phyloP scores from a whole-genome alignment of 805 yeast genomes.

The Jamesozyma rosinii region DNA sequence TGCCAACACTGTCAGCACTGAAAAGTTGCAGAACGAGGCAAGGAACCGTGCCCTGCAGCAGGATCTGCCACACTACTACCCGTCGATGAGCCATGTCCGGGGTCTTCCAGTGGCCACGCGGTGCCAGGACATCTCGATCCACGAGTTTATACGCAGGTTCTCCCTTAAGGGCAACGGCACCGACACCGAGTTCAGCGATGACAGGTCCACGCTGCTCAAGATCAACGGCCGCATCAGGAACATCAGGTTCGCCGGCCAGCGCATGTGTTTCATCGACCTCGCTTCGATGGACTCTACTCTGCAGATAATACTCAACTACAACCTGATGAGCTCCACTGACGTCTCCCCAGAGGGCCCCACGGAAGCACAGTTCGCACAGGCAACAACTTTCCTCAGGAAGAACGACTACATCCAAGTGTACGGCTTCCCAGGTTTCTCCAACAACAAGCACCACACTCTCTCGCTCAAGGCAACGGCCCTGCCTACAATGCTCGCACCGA shows the following conservation, averaged over 20 bases:
- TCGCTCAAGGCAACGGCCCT: constrained; percentile 52
- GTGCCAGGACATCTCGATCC: neutral
- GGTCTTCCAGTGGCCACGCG: neutral
- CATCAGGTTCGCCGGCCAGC: constrained; percentile 27
- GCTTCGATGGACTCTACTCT: constrained; percentile 3
- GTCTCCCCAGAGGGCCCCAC: neutral
- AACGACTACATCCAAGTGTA: constrained; percentile 64
- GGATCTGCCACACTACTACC: neutral
- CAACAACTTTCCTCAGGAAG: constrained; percentile 36
- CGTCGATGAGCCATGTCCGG: neutral
- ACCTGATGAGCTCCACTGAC: too few species aligned
- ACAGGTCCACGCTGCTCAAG: neutral
- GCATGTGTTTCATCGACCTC: constrained; percentile 28
- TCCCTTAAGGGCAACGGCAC: neutral
- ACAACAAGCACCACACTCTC: constrained; percentile 54
- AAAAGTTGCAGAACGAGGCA: neutral
- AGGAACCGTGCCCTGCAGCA: neutral
- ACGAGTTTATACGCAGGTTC: neutral
- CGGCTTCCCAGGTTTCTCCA: constrained; percentile 70
- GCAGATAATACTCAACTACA: constrained; percentile 23
- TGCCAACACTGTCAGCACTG: too few species aligned
- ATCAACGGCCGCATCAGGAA: constrained; percentile 21
- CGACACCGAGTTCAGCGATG: neutral
- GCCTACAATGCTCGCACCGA: constrained; percentile 51
- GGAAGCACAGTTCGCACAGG: constrained; percentile 5